A percentile compares a stretch with the other conserved stretches of the same genome.
These are phyloP conservation scores for Paspalum notatum DNA, from an alignment of 176 grass and related monocot species.

Conservation along the genomic window DNA sequence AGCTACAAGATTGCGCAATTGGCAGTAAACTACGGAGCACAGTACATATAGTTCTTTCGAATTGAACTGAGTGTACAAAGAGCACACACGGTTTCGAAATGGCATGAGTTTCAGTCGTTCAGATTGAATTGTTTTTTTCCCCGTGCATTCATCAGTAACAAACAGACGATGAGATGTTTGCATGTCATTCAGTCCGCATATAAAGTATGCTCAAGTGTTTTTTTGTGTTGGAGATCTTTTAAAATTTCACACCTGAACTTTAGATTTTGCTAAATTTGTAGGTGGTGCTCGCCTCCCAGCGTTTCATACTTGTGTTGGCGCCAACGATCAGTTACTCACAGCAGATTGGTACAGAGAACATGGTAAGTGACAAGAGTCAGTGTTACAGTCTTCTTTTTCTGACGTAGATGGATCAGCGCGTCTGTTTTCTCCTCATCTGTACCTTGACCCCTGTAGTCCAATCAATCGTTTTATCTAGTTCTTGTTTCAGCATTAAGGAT, in stretches of 20 bases:
- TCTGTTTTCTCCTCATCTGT: background rate
- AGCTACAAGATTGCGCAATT: background rate
- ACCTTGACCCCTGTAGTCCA: background rate
- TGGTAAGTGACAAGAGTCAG: slow-evolving; percentile 46
- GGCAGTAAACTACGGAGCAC: background rate
- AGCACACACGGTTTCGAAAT: background rate
- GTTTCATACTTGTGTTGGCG: slow-evolving; percentile 90
- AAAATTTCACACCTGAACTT: background rate
- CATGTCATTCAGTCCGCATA: background rate
- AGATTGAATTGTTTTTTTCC: background rate
- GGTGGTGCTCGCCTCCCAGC: slow-evolving; percentile 64
- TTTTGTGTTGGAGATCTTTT: background rate
- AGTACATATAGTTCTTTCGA: background rate
- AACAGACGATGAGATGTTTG: background rate
- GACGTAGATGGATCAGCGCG: background rate
- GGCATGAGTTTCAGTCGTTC: background rate
- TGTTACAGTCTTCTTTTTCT: background rate
- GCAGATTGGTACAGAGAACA: slow-evolving; percentile 77
- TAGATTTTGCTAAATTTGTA: slow-evolving; percentile 15
- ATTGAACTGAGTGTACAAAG: background rate
- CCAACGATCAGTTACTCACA: slow-evolving; percentile 64
- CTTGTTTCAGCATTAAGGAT: background rate
- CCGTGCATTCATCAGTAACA: background rate
- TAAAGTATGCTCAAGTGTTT: background rate
- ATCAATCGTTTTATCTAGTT: background rate